Evolutionary conservation across 2,329 filamentous ascomycete genomes (phyloP).

Genomic region (Tolypocladium nubicola): DNA sequence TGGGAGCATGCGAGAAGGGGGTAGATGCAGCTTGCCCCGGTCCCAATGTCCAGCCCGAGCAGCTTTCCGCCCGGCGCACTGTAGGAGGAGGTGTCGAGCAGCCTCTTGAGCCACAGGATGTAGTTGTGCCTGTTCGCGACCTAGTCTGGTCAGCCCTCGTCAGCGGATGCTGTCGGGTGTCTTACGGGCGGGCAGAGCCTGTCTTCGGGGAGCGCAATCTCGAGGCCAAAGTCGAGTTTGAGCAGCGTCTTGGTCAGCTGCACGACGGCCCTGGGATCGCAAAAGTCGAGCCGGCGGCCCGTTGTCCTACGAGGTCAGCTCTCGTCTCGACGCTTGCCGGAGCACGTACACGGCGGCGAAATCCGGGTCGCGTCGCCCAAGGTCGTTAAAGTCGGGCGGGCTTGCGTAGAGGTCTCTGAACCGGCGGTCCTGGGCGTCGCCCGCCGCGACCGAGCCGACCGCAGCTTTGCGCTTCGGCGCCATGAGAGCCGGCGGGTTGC

Average conservation of each 20-base stretch:
- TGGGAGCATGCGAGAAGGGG: conserved; percentile 66
- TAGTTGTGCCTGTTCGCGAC: conserved; percentile 71
- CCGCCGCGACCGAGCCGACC: neutral
- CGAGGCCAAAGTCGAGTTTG: conserved; percentile 61
- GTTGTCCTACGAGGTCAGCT: conserved; percentile 10
- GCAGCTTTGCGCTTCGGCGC: neutral
- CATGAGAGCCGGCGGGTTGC: neutral
- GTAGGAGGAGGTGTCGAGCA: conserved; percentile 63
- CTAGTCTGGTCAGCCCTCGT: conserved; percentile 16
- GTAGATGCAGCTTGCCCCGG: conserved; percentile 86
- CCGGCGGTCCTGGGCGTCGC: conserved; percentile 11
- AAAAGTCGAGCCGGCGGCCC: conserved; percentile 61
- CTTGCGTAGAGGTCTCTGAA: conserved; percentile 29
- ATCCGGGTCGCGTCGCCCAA: conserved; percentile 28
- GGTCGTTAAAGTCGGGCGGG: conserved; percentile 31
- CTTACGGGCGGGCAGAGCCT: conserved; percentile 76
- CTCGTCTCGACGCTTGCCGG: neutral
- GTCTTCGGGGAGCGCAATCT: conserved; percentile 61
- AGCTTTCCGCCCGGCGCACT: conserved; percentile 37
- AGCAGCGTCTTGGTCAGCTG: conserved; percentile 75
- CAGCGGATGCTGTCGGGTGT: neutral
- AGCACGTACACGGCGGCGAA: conserved; percentile 29
- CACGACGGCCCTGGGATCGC: conserved; percentile 64
- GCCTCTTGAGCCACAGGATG: conserved; percentile 73
- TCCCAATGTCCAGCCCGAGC: conserved; percentile 74